Evolutionary conservation across 2,329 filamentous ascomycete genomes (phyloP), one percentile per base, ranked within the genome.

Genomic region (Fusarium sp.): DNA sequence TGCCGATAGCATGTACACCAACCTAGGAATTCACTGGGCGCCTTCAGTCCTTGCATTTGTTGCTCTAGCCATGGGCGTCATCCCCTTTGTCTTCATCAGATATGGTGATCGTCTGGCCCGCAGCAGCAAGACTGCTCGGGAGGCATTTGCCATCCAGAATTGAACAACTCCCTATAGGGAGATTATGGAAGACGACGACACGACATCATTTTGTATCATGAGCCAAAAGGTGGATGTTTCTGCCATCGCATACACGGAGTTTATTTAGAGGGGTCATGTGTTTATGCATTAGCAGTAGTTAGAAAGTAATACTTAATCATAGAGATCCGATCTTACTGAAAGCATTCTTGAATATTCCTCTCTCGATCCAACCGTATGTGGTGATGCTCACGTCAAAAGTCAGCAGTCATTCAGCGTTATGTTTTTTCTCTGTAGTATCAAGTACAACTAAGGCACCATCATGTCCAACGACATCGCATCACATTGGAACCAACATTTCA

Each of bases 1-100:
- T 8, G 75, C 79, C 3, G 59, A 71, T 12, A 70, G 70, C 38
- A 80, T 80, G 78, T 80, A 80, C 51, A 43, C 52, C 12, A 63
- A 72, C 47, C 52, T 80, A 4, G 79, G 79, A 6, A 68, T 80
- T 10, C 78, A 80, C 57, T 80, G 78, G 79, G 78, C 79, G 8
- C 77, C 78, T 3, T 79, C 78, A 2, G 52, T 80, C n/a, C 70
- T 80, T 25, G 79, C 72, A 1, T 79, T 80, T 25, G 25, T 79
- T 25, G 69, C 75, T 2, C 60, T 76, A n/a, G 67, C 59, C 6
- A 79, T 79, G 78, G 78, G 76, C 2, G 62, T 71, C 3, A 79
- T 79, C 32, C 78, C 78, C 5, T 79, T 79, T 43, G 52, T 77
- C 8, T 79, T 79, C 20, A 78, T 79, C 34, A 66, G 53, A 25